Conservation (phyloP, 2,329 filamentous ascomycete species). For the Stachybotrys elegans region DNA sequence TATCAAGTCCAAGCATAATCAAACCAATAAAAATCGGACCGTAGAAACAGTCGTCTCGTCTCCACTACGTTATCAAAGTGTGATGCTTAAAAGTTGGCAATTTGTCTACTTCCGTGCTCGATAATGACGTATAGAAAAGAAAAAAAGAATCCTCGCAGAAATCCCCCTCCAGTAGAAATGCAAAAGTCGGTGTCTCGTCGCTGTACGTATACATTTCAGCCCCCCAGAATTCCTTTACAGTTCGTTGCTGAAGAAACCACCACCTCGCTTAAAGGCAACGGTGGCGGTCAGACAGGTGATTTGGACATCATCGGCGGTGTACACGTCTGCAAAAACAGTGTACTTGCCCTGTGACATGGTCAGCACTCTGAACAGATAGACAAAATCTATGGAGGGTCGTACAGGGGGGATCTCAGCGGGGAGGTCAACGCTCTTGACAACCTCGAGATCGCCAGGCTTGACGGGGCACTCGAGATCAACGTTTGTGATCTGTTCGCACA, state of each 20-base stretch:
- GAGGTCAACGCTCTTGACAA: slow-evolving; percentile 79
- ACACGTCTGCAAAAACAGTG: slow-evolving; percentile 81
- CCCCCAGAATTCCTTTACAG: no score
- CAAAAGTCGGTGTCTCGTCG: no score
- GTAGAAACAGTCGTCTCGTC: no score
- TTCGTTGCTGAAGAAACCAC: slow-evolving; percentile 10
- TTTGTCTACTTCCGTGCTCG: no score
- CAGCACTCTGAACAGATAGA: slow-evolving; percentile 10
- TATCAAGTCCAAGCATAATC: no score
- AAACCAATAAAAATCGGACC: no score
- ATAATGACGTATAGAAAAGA: no score
- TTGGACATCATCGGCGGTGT: slow-evolving; percentile 63
- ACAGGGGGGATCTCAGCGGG: slow-evolving; percentile 86
- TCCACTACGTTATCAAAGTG: no score
- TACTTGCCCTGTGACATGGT: slow-evolving; percentile 67
- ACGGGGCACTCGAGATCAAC: slow-evolving; percentile 88
- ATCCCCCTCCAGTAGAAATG: no score
- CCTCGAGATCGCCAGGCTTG: slow-evolving; percentile 65
- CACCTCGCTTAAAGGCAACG: slow-evolving; percentile 52
- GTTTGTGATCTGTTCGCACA: slow-evolving; percentile 85
- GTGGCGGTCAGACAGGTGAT: slow-evolving; percentile 84
- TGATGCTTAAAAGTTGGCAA: no score
- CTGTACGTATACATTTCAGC: no score
- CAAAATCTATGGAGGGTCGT: slow-evolving; percentile 34
- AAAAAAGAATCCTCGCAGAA: no score